Percentiles rank a stretch among this genome's conserved stretches.
Conservation (phyloP, 192 early-diverging fungal genomes). For the Backusella australiensis region DNA sequence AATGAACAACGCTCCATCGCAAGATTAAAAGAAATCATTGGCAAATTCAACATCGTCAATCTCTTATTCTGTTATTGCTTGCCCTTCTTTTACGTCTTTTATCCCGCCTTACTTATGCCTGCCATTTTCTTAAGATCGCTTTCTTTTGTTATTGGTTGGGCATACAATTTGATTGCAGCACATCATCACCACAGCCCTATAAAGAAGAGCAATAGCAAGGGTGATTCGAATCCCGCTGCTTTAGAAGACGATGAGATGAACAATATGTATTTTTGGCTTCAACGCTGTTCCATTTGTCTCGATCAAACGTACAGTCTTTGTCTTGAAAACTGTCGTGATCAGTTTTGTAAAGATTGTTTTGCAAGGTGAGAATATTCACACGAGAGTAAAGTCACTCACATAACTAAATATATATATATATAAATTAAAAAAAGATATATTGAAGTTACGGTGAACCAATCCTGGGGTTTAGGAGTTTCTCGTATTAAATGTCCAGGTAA, state of each 20-base stretch:
- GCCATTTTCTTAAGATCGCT: conserved; percentile 36
- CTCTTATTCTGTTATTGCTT: conserved; percentile 37
- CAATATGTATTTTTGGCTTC: conserved; percentile 35
- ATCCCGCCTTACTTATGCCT: conserved; percentile 34
- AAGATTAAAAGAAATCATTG: conserved; percentile 12
- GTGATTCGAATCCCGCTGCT: background rate
- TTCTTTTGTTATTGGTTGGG: conserved; percentile 29
- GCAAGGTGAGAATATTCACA: conserved; percentile 19
- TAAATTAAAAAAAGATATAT: conserved; percentile 36
- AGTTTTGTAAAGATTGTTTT: conserved; percentile 39
- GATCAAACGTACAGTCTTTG: conserved; percentile 33
- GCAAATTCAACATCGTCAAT: conserved; percentile 38
- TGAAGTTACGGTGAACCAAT: conserved; percentile 53
- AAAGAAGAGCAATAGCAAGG: background rate
- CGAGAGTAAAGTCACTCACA: background rate
- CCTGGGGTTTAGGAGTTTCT: conserved; percentile 55
- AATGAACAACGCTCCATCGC: background rate
- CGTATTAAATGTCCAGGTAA: conserved; percentile 53
- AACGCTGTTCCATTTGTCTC: conserved; percentile 37
- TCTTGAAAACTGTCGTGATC: conserved; percentile 34
- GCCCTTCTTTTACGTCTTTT: conserved; percentile 41
- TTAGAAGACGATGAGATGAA: conserved; percentile 23
- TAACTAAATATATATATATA: background rate
- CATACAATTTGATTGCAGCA: conserved; percentile 4
- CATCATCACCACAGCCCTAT: conserved; percentile 11